Evolutionary conservation across 208 protist species (phyloP).

Genomic region (Wallacemonas collosoma): DNA sequence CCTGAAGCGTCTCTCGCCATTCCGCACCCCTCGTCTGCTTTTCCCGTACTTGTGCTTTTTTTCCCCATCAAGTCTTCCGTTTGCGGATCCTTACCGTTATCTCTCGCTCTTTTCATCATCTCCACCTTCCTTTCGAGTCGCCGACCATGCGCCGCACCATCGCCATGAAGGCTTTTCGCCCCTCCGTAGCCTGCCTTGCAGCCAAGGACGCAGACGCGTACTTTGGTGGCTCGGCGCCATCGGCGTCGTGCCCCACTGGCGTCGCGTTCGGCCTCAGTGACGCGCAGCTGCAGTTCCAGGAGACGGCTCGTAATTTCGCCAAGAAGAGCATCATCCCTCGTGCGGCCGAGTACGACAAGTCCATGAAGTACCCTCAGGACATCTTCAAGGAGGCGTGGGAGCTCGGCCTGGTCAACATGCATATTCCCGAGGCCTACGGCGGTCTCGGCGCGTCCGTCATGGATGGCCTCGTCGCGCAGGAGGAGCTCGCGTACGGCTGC

Average conservation of each 20-base stretch:
- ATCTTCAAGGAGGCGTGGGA: slow-evolving; percentile 86
- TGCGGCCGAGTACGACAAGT: slow-evolving; percentile 73
- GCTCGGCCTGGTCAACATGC: slow-evolving; percentile 85
- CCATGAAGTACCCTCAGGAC: slow-evolving; percentile 70
- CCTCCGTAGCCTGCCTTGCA: slow-evolving; percentile 4
- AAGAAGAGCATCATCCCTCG: slow-evolving; percentile 73
- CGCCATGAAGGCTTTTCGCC: slow-evolving; percentile 8
- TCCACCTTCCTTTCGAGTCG: neutral
- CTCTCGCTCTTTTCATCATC: neutral
- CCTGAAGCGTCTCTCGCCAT: neutral
- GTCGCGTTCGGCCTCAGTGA: slow-evolving; percentile 80
- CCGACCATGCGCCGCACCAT: slow-evolving; percentile 20
- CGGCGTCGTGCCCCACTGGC: slow-evolving; percentile 28
- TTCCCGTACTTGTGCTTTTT: too few species aligned
- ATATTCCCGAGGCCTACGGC: slow-evolving; percentile 82
- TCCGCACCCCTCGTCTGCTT: neutral
- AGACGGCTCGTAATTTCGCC: slow-evolving; percentile 79
- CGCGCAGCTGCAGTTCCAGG: slow-evolving; percentile 74
- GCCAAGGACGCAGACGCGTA: slow-evolving; percentile 16
- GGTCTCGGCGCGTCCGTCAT: slow-evolving; percentile 72
- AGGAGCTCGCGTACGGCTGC: slow-evolving; percentile 90
- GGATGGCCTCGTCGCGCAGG: slow-evolving; percentile 76
- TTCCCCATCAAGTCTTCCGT: too few species aligned
- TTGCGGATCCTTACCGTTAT: neutral
- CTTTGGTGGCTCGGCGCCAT: slow-evolving; percentile 34